Base-by-base conservation (phyloP, 2,329 filamentous ascomycete genomes). In the Claviceps purpurea region DNA sequence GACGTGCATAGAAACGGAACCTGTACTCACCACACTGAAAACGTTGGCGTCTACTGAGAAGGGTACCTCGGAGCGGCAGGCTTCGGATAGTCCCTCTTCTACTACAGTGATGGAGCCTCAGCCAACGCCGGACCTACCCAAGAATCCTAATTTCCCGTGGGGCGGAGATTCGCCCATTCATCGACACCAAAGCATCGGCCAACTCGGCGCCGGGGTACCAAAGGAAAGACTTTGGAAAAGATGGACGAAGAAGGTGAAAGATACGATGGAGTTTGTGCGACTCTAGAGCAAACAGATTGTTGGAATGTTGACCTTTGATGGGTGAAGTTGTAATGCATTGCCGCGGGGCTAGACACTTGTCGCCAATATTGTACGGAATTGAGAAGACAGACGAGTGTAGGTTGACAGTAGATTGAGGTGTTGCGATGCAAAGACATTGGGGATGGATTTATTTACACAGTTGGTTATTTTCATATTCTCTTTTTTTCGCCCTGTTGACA, bases 71-170 rank as follows among this genome's bases (percentile, higher is more conserved):
- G 14, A 52, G 39, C 5, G 50, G 26, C 22, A 46, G 18, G 38
- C 34, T 37, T 45, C 52, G 4, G 47, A 22, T 16, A 50, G 53
- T 54, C 58, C 61, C 30, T 50, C 52, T 14, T 58, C 60, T 39
- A 61, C 59, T 2, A 14, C 40, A n/a, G 37, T n/a, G 26, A 11
- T 14, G 18, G 13, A 11, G 6, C 7, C 37, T 2, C 22, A 50
- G 56, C 22, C 55, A 14, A 54, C 56, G 20, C 55, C 57, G 38
- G 45, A 54, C 8, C 52, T 66, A 37, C 62, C 65, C 5, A 56
- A 58, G 2, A 63, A 65, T 34, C 59, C 63, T 16, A 64, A 66
- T 52, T 68, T 60, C 26, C 67, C 68, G 1, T 69, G 67, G 67
- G 67, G 65, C 11, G 64, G 62, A 34, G 59, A 63, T 54, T 66